Evolutionary conservation across 805 yeast species (phyloP).

Genomic region (Lipomyces chichibuensis): DNA sequence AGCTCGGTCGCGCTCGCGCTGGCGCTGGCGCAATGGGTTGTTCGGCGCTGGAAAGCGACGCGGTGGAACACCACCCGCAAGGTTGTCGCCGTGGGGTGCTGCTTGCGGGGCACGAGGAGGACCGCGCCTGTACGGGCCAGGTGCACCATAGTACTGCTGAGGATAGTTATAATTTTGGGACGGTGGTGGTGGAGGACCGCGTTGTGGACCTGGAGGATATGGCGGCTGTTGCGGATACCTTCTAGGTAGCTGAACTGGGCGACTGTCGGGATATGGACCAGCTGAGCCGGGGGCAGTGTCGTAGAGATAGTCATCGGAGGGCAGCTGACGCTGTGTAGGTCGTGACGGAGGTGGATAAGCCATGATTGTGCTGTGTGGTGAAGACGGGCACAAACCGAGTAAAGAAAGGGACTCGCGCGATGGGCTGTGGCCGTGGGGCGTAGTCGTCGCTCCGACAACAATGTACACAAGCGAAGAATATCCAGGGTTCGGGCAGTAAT

Average conservation of each 20-base stretch:
- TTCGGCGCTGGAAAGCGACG: not conserved
- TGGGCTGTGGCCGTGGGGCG: too few species aligned
- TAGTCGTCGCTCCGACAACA: too few species aligned
- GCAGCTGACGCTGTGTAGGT: not conserved
- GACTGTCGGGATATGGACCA: not conserved
- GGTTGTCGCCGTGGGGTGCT: not conserved
- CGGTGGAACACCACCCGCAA: not conserved
- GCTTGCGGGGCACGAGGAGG: not conserved
- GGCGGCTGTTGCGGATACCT: too few species aligned
- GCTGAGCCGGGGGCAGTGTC: not conserved
- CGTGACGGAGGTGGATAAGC: not conserved
- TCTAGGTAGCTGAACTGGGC: too few species aligned
- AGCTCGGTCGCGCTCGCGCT: not conserved
- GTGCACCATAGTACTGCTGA: conserved; percentile 1
- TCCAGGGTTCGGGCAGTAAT: too few species aligned
- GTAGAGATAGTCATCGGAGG: not conserved
- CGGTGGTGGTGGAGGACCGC: not conserved
- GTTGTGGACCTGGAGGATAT: conserved; percentile 1
- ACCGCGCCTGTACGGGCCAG: not conserved
- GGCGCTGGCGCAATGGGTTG: conserved; percentile 2
- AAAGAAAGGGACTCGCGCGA: too few species aligned
- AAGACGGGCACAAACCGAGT: not conserved
- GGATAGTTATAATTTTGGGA: not conserved
- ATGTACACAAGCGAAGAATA: not conserved
- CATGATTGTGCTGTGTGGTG: not conserved